Conservation (phyloP, 805 yeast genomes). For the Saturnispora saitoi region DNA sequence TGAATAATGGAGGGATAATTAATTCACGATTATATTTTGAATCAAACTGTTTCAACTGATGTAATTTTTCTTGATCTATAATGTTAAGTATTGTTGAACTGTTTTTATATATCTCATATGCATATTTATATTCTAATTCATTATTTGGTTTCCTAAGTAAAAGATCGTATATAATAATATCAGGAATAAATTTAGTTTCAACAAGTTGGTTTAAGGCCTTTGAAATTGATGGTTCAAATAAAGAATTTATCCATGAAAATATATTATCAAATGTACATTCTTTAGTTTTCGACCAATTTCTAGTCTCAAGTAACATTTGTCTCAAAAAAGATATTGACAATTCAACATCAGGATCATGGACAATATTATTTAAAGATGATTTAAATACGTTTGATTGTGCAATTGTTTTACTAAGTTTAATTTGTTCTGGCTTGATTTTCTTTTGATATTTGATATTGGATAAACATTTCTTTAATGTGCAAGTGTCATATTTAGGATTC, state of each 20-base stretch:
- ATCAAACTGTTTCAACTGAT: conserved; percentile 17
- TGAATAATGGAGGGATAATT: conserved; percentile 23
- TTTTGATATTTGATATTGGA: neutral
- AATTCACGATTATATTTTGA: conserved; percentile 14
- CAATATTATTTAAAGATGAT: neutral
- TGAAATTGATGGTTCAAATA: conserved; percentile 18
- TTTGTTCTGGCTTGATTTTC: neutral
- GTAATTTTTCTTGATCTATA: conserved; percentile 25
- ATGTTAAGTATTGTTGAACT: conserved; percentile 15
- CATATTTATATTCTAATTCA: conserved; percentile 21
- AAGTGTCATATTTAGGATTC: conserved; percentile 9
- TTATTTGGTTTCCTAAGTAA: conserved; percentile 21
- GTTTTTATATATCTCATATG: conserved; percentile 19
- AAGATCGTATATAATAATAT: conserved; percentile 24
- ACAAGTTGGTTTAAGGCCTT: conserved; percentile 15
- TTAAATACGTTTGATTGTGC: conserved; percentile 3
- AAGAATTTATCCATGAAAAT: conserved; percentile 23
- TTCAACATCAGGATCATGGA: conserved; percentile 9
- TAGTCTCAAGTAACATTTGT: conserved; percentile 16
- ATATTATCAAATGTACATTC: conserved; percentile 17
- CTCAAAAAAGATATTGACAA: conserved; percentile 6
- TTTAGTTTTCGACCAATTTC: conserved; percentile 15
- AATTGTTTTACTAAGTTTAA: neutral
- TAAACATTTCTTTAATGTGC: neutral
- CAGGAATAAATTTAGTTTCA: conserved; percentile 17